phyloP scores from a whole-genome alignment of 192 early-diverging fungal genomes.

The Backusella tarrabulga region DNA sequence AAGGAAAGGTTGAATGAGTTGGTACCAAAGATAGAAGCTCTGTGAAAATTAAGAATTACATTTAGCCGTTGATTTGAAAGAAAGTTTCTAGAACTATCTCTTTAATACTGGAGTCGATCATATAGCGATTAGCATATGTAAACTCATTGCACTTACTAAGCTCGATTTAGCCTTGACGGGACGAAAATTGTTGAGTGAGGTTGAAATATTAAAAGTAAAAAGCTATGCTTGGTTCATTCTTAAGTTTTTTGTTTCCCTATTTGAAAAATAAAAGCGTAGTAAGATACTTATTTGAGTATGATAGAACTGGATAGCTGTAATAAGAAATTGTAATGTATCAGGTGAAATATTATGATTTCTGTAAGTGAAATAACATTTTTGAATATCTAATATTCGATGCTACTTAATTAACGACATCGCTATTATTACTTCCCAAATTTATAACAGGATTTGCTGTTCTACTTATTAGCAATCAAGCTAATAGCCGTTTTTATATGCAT shows the following conservation, averaged over 20 bases:
- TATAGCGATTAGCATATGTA: neutral
- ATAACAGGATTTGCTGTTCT: neutral
- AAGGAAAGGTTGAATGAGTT: neutral
- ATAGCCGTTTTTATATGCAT: neutral
- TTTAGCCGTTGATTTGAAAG: neutral
- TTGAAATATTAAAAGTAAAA: no score
- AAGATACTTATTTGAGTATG: neutral
- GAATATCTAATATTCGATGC: neutral
- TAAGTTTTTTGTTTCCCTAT: no score
- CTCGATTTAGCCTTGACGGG: neutral
- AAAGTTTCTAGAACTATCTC: neutral
- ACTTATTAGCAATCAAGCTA: neutral
- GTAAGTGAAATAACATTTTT: neutral
- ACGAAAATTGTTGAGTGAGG: no score
- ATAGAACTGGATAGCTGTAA: neutral
- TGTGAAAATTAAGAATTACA: neutral
- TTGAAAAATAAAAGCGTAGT: no score
- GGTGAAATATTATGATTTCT: neutral
- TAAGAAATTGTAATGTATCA: neutral
- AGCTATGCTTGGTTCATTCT: no score
- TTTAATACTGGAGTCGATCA: neutral
- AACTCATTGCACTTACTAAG: neutral
- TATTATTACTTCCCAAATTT: neutral
- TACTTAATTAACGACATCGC: neutral
- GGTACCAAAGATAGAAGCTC: neutral